These are phyloP conservation scores for Crithidia bombi DNA, from an alignment of 208 protist genomes.

Conservation along the genomic window DNA sequence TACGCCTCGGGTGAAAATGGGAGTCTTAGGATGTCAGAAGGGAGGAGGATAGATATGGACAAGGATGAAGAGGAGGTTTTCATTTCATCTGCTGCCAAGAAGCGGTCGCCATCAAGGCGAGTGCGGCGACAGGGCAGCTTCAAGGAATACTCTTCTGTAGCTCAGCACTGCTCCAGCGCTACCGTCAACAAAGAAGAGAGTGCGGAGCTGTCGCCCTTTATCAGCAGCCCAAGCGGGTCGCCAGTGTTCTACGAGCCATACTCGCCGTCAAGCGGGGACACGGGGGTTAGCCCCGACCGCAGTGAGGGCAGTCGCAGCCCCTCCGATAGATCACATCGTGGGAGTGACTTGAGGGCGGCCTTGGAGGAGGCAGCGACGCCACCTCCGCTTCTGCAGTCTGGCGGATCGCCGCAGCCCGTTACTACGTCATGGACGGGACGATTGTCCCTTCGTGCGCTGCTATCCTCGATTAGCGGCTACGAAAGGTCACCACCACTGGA, in stretches of 20 bases:
- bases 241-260: conserved; percentile 67
- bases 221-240: conserved; percentile 67
- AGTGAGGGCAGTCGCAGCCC: conserved; percentile 5
- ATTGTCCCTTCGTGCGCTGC: conserved; percentile 41
- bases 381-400: neutral
- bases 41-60: neutral
- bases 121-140: conserved; percentile 13
- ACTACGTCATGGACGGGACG: conserved; percentile 49
- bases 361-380: conserved; percentile 22
- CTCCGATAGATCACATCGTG: neutral
- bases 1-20: neutral
- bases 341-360: conserved; percentile 11
- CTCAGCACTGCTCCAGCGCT: neutral
- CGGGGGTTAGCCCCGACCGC: neutral
- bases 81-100: conserved; percentile 12
- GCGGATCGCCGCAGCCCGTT: conserved; percentile 28
- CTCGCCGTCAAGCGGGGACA: conserved; percentile 32
- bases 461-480: conserved; percentile 36
- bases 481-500: conserved; percentile 20
- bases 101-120: conserved; percentile 9
- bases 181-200: neutral
- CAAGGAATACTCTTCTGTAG: neutral
- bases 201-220: conserved; percentile 46
- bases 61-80: conserved; percentile 30
- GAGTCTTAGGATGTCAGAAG: neutral